phyloP scores from a whole-genome alignment of 2,329 filamentous ascomycete genomes.

The Exophiala alcalophila region DNA sequence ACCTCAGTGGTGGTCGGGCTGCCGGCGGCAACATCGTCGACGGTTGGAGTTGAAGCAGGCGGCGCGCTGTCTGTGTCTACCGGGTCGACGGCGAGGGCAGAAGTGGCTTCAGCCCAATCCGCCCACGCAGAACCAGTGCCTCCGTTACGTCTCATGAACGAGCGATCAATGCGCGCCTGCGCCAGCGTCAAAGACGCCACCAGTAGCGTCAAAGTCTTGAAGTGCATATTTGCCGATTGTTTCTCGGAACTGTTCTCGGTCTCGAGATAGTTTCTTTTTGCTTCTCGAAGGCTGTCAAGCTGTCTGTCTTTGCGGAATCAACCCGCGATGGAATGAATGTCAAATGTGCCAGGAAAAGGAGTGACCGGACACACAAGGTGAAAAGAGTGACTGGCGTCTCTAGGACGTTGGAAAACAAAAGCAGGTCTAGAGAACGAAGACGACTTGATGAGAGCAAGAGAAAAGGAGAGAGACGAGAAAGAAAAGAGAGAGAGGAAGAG shows the following conservation, averaged over 20 bases:
- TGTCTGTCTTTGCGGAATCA: slow-evolving; percentile 20
- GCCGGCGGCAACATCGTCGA: too few species aligned
- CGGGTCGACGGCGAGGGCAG: neutral
- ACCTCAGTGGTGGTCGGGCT: too few species aligned
- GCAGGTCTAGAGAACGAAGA: slow-evolving; percentile 22
- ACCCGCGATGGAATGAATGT: slow-evolving; percentile 15
- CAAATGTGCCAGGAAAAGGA: slow-evolving; percentile 16
- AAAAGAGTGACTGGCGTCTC: slow-evolving; percentile 28
- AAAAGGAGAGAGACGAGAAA: slow-evolving; percentile 3
- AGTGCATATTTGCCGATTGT: slow-evolving; percentile 17
- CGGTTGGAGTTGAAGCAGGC: too few species aligned
- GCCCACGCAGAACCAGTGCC: slow-evolving; percentile 12
- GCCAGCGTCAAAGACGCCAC: slow-evolving; percentile 22
- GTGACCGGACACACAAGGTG: slow-evolving; percentile 4
- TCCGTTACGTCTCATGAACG: slow-evolving; percentile 13
- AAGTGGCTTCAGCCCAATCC: slow-evolving; percentile 6
- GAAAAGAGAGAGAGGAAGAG: slow-evolving; percentile 6
- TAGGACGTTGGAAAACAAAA: slow-evolving; percentile 21
- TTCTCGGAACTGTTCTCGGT: neutral
- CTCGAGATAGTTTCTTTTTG: slow-evolving; percentile 1
- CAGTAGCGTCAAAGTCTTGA: slow-evolving; percentile 18
- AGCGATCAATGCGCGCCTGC: slow-evolving; percentile 19
- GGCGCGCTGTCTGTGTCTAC: too few species aligned
- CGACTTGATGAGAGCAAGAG: slow-evolving; percentile 12
- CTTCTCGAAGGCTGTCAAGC: slow-evolving; percentile 14